phyloP scores from a whole-genome alignment of 768 basidiomycete species.

The Lactifluus volemus region DNA sequence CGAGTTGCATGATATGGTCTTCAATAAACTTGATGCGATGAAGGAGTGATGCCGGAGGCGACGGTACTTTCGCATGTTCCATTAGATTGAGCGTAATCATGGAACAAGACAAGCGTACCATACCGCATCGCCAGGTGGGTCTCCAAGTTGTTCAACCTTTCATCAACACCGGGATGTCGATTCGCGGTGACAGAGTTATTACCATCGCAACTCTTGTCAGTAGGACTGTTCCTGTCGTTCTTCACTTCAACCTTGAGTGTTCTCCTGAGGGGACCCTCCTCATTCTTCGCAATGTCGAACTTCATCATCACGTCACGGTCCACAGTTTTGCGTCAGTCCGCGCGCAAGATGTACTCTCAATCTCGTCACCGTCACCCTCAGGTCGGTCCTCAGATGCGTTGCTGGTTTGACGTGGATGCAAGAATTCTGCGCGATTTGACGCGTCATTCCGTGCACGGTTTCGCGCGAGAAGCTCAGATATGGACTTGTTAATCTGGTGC shows the following conservation, averaged over 20 bases:
- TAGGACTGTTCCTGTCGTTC: neutral
- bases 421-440: conserved; percentile 71
- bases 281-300: conserved; percentile 82
- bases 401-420: conserved; percentile 38
- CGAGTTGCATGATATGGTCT: conserved; percentile 66
- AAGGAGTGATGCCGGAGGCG: conserved; percentile 54
- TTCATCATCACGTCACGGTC: conserved; percentile 76
- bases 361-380: conserved; percentile 21
- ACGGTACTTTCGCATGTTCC: conserved; percentile 44
- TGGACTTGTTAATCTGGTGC: conserved; percentile 51
- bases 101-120: conserved; percentile 33
- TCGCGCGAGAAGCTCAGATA: conserved; percentile 61
- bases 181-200: conserved; percentile 32
- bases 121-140: conserved; percentile 65
- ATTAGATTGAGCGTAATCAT: neutral
- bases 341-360: conserved; percentile 49
- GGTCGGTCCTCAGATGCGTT: neutral
- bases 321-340: conserved; percentile 59
- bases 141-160: conserved; percentile 60
- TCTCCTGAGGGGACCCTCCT: conserved; percentile 62
- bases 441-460: conserved; percentile 66
- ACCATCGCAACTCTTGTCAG: neutral
- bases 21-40: conserved; percentile 63
- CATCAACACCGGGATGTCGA: conserved; percentile 51
- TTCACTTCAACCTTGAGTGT: conserved; percentile 35